phyloP scores from a whole-genome alignment of 192 early-diverging fungal genomes.

The Umbelopsis sp. region DNA sequence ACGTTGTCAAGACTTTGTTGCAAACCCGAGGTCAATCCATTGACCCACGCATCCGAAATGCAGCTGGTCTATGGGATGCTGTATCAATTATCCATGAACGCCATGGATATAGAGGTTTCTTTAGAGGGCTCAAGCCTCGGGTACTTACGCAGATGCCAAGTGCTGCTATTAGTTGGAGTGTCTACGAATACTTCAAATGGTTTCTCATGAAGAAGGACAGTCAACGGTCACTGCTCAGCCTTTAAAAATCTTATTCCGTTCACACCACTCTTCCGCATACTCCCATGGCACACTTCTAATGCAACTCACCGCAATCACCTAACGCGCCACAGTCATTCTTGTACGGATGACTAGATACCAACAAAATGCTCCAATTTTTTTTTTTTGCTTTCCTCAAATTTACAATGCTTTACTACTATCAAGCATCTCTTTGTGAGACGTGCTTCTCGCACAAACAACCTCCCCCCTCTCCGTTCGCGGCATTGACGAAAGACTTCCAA shows the following conservation, averaged over 20 bases:
- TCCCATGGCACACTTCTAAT: too few relatives aligned
- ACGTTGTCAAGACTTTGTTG: conserved; percentile 91
- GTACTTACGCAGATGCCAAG: conserved; percentile 80
- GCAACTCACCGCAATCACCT: too few relatives aligned
- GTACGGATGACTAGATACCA: conserved; percentile 5
- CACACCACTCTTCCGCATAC: too few relatives aligned
- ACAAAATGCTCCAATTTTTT: background rate
- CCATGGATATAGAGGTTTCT: conserved; percentile 69
- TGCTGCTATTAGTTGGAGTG: conserved; percentile 88
- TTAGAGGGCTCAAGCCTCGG: conserved; percentile 66
- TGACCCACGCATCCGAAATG: conserved; percentile 61
- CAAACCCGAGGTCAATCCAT: conserved; percentile 74
- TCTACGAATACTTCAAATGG: conserved; percentile 76
- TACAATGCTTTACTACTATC: conserved; percentile 1
- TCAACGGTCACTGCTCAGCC: conserved; percentile 1
- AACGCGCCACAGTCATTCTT: too few relatives aligned
- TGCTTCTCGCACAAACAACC: background rate
- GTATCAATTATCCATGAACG: conserved; percentile 63
- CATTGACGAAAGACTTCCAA: background rate
- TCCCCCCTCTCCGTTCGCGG: background rate
- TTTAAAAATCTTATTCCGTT: background rate
- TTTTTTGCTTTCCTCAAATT: background rate
- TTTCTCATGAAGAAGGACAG: conserved; percentile 34
- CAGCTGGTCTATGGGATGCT: conserved; percentile 64
- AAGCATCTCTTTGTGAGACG: background rate